Evolutionary conservation across 2,329 filamentous ascomycete genomes (phyloP).

Genomic region (Pestalotiopsis sp.): DNA sequence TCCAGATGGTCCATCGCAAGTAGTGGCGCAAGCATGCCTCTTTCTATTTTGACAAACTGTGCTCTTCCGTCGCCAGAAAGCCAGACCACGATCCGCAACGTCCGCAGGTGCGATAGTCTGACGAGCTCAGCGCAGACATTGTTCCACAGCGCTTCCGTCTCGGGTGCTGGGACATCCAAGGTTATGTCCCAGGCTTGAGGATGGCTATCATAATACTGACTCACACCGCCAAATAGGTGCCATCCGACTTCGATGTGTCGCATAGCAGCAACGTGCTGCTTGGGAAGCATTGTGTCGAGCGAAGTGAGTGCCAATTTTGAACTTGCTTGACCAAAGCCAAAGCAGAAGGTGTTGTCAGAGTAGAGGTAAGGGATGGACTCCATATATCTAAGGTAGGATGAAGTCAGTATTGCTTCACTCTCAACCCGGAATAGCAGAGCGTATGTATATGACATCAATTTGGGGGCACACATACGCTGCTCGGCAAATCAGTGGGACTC

Average conservation of each 20-base stretch:
- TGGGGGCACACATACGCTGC: background rate
- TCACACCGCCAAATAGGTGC: background rate
- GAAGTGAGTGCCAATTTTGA: background rate
- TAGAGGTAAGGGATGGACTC: background rate
- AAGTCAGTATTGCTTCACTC: background rate
- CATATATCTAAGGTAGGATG: background rate
- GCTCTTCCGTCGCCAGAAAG: background rate
- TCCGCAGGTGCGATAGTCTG: background rate
- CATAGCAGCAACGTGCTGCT: background rate
- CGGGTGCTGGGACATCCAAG: background rate
- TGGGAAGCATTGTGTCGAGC: background rate
- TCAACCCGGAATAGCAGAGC: background rate
- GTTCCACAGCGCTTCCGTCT: background rate
- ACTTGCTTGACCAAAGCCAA: background rate
- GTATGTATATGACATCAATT: background rate
- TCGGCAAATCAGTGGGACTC: background rate
- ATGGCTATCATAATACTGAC: background rate
- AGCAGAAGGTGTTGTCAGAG: background rate
- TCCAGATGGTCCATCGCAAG: background rate
- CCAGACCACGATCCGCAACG: background rate
- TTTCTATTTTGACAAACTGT: background rate
- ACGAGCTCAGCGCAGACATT: background rate
- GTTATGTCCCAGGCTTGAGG: background rate
- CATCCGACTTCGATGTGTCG: background rate
- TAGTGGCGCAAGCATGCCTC: background rate